Evolutionary conservation across 176 grass and related monocot species (phyloP), one percentile per base, ranked within the genome.

Genomic region (Saccharum spontaneum): DNA sequence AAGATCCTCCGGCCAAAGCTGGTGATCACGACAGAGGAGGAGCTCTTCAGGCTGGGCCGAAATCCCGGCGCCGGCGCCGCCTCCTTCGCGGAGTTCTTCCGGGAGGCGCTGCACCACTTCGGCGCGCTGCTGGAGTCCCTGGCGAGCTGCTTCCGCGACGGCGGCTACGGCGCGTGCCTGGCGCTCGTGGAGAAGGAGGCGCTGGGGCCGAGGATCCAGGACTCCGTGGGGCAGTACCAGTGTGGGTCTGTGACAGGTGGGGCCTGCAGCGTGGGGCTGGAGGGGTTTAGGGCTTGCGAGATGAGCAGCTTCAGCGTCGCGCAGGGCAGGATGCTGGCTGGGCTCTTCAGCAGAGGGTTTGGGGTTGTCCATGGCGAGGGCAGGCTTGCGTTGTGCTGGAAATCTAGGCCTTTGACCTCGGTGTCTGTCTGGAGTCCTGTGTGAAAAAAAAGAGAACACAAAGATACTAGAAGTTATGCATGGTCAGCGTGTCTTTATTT

Each of bases 341-440:
- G 77, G 34, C 82, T 91, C n/a, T 91, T 91, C 67, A 78, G 71
- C 2, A 77, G 34, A 12, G 82, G 86, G 2, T 91, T 84, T 71
- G 71, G 71, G 64, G 77, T 91, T 50, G 62, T 85, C 20, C 86
- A 82, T 44, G 89, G 65, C 24, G 76, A 73, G 0, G 78, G 63
- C 15, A 91, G 82, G 82, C 67, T 88, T 18, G 54, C 86, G 12
- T 33, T 91, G 44, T 85, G 60, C 52, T 91, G 86, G 85, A 91
- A 91, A 22, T 64, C 78, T 0, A 88, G 71, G 71, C 77, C 82
- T 33, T 61, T 91, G 78, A 88, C 71, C 43, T 85, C 77, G 3
- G 72, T 88, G 28, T 88, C 82, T 54, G 30, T 85, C 23, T 91
- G 81, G 85, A 79, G 24, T 40, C 78, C 77, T 24, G 11, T 46